Conservation (phyloP, 1,139 yeast species). For the Lodderomyces parapsilosis region DNA sequence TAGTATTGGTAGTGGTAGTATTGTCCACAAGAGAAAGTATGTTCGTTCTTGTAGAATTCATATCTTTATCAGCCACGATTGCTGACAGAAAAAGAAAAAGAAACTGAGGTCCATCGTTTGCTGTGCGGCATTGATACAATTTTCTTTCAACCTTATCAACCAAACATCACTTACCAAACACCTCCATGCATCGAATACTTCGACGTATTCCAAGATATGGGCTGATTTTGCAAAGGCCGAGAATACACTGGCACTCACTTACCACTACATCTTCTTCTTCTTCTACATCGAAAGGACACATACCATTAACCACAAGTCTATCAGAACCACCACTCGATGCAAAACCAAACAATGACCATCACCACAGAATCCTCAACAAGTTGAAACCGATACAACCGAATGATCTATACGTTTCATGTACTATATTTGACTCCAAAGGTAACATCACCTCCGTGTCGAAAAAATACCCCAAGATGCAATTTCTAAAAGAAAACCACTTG, state of each 20-base stretch:
- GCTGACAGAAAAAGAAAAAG: conserved; percentile 2
- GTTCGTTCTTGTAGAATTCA: too few species aligned
- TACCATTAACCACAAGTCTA: neutral
- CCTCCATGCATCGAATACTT: neutral
- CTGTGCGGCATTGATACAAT: neutral
- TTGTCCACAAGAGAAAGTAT: too few species aligned
- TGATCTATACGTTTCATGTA: conserved; percentile 60
- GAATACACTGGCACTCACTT: neutral
- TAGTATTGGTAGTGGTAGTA: too few species aligned
- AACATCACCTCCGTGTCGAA: conserved; percentile 72
- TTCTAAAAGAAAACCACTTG: conserved; percentile 71
- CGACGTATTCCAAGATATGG: neutral
- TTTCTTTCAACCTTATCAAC: neutral
- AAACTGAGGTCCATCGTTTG: conserved; percentile 1
- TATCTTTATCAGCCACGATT: too few species aligned
- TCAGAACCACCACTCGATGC: neutral
- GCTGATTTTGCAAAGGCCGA: neutral
- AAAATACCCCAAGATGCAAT: conserved; percentile 72
- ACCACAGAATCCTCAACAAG: conserved; percentile 22
- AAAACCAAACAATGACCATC: conserved; percentile 9
- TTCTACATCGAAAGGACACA: neutral
- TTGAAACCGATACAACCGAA: conserved; percentile 60
- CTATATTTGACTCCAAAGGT: conserved; percentile 74
- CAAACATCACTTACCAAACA: neutral
- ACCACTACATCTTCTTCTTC: neutral